A percentile compares a stretch with the other conserved stretches of the same genome.
Evolutionary conservation across 306 rosid species (phyloP).

Genomic region (Dalbergia cultrata): DNA sequence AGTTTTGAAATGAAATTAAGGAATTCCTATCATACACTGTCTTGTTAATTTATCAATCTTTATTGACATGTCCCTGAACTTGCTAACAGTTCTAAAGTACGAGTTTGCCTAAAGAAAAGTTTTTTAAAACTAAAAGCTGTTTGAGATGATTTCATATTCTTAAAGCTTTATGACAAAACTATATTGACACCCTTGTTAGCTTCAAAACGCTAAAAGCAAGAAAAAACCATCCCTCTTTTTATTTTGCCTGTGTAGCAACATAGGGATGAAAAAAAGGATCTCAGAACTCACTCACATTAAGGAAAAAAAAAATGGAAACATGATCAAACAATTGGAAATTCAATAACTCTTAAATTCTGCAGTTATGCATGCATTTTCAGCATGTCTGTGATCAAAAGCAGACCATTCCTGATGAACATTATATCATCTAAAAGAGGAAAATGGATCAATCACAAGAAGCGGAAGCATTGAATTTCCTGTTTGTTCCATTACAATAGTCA

Average conservation of each 20-base stretch:
- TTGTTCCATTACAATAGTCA: constrained; percentile 30
- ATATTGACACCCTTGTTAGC: background rate
- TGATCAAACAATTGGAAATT: background rate
- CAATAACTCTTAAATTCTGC: constrained; percentile 14
- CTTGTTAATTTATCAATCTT: background rate
- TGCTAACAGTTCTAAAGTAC: background rate
- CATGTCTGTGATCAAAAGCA: background rate
- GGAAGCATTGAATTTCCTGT: background rate
- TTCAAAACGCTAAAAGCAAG: background rate
- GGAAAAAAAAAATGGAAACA: background rate
- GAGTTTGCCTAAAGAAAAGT: background rate
- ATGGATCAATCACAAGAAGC: background rate
- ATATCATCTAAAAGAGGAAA: constrained; percentile 15
- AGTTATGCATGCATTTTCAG: background rate
- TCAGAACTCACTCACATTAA: background rate
- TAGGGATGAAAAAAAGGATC: no score
- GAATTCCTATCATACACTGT: background rate
- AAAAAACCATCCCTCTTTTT: no score
- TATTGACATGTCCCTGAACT: background rate
- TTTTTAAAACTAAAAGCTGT: background rate
- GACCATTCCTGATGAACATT: constrained; percentile 5
- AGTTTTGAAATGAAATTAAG: constrained; percentile 29
- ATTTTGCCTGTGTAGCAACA: no score
- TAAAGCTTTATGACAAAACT: background rate
- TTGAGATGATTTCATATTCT: constrained; percentile 21